Evolutionary conservation across 176 grass and related monocot genomes (phyloP).

Genomic region (Olyra latifolia): DNA sequence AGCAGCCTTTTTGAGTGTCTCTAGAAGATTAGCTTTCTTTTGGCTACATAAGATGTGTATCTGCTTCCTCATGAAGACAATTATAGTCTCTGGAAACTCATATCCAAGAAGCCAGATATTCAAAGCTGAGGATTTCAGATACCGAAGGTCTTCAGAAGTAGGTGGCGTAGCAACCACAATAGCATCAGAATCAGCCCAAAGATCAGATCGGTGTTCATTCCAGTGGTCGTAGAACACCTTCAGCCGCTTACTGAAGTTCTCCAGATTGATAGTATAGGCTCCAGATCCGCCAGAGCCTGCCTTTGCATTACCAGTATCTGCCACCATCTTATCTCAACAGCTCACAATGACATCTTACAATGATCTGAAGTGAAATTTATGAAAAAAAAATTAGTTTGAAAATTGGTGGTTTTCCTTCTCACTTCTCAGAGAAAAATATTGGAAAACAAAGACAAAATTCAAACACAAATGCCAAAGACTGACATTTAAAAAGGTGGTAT

Average conservation of each 20-base stretch:
- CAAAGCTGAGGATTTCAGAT: constrained; percentile 56
- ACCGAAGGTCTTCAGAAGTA: constrained; percentile 69
- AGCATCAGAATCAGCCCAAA: constrained; percentile 58
- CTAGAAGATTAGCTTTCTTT: constrained; percentile 68
- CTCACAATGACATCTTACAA: not conserved
- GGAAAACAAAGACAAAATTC: not conserved
- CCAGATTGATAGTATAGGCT: constrained; percentile 48
- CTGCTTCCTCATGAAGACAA: constrained; percentile 64
- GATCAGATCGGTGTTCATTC: constrained; percentile 42
- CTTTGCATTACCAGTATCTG: constrained; percentile 33
- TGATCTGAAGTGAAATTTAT: not conserved
- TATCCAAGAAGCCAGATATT: constrained; percentile 78
- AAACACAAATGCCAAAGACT: not conserved
- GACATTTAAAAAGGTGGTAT: not conserved
- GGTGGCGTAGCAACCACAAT: constrained; percentile 65
- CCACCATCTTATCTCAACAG: constrained; percentile 26
- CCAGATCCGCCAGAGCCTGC: not conserved
- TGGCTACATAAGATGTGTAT: constrained; percentile 69
- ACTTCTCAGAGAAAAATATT: not conserved
- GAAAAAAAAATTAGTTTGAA: not conserved
- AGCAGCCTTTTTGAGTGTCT: constrained; percentile 50
- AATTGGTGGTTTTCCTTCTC: not conserved
- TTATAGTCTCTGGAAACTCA: constrained; percentile 74
- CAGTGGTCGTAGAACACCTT: constrained; percentile 62
- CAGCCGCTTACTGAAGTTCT: constrained; percentile 55